phyloP scores from a whole-genome alignment of 345 rosid species.

The Cardiospermum halicacabum region DNA sequence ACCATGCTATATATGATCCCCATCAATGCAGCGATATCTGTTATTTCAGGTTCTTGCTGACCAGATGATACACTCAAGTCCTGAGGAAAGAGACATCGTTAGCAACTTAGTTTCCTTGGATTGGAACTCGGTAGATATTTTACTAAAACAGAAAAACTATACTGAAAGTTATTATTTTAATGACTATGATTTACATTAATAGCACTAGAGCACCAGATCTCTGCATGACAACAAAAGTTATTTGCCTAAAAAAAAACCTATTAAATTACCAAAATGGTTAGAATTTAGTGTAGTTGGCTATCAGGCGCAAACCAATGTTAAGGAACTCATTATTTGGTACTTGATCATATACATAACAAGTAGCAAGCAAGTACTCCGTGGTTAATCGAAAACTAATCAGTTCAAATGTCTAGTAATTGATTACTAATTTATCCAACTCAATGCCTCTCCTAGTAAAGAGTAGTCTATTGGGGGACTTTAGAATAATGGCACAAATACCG shows the following conservation, averaged over 20 bases:
- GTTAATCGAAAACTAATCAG: too few species aligned
- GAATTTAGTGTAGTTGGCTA: background rate
- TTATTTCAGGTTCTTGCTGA: slow-evolving; percentile 31
- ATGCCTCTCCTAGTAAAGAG: too few species aligned
- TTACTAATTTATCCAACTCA: too few species aligned
- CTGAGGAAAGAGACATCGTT: slow-evolving; percentile 15
- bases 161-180: background rate
- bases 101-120: background rate
- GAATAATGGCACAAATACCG: too few species aligned
- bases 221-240: background rate
- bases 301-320: background rate
- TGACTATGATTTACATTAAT: background rate
- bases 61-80: slow-evolving; percentile 22
- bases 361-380: too few species aligned
- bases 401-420: too few species aligned
- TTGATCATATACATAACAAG: background rate
- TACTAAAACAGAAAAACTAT: background rate
- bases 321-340: background rate
- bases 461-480: too few species aligned
- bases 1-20: slow-evolving; percentile 65
- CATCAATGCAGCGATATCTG: slow-evolving; percentile 46
- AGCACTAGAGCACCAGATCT: background rate
- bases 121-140: background rate
- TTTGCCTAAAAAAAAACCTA: too few species aligned
- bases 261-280: background rate